A percentile compares a stretch with the other conserved stretches of the same genome.
Conservation (phyloP, 805 yeast genomes). For the Pichia nanzhaoensis region DNA sequence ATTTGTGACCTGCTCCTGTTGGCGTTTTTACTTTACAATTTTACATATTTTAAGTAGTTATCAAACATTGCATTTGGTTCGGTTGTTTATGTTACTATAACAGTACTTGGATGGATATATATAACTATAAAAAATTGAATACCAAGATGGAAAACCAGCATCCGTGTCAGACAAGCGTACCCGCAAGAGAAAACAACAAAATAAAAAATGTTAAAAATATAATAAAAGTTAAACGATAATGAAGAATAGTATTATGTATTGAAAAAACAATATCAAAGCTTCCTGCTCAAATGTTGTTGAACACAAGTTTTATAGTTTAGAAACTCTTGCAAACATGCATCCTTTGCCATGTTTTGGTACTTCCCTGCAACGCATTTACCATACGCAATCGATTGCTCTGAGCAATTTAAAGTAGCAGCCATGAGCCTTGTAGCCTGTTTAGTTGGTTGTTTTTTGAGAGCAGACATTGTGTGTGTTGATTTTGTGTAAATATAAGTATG, state of each 20-base stretch:
- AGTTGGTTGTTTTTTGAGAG: conserved; percentile 18
- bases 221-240: background rate
- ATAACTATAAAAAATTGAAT: too few relatives aligned
- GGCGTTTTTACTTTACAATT: background rate
- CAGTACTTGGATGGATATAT: too few relatives aligned
- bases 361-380: conserved; percentile 49
- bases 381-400: conserved; percentile 33
- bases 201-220: background rate
- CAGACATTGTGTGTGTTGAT: background rate
- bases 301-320: conserved; percentile 45
- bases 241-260: background rate
- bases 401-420: conserved; percentile 26
- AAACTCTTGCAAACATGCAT: conserved; percentile 49
- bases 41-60: too few relatives aligned
- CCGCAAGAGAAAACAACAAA: background rate
- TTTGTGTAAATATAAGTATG: too few relatives aligned
- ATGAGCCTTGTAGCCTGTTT: conserved; percentile 29
- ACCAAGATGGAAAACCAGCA: too few relatives aligned
- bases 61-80: background rate
- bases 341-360: conserved; percentile 44
- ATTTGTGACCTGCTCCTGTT: background rate
- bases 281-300: conserved; percentile 14
- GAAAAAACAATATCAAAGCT: background rate
- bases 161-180: too few relatives aligned
- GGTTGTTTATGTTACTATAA: too few relatives aligned